Conservation (phyloP, 2,329 filamentous ascomycete species). For the Botryotinia globosa region DNA sequence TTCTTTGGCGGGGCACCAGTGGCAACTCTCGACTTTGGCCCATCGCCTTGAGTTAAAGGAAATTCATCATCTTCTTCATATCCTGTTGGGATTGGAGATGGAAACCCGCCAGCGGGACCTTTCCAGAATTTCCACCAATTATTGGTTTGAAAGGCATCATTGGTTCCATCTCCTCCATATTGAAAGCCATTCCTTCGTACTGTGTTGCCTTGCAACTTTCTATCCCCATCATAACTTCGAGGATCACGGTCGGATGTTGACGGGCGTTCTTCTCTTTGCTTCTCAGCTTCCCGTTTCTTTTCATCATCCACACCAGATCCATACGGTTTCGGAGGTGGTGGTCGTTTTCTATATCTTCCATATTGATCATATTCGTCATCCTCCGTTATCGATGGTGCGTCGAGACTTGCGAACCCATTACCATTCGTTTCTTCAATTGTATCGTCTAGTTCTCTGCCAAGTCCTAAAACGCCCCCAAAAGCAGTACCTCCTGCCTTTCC, state of each 20-base stretch:
- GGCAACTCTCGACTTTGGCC: conserved; percentile 10
- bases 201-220: conserved; percentile 31
- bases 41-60: conserved; percentile 43
- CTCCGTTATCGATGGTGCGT: conserved; percentile 26
- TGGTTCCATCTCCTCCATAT: conserved; percentile 28
- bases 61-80: conserved; percentile 42
- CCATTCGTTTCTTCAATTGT: conserved; percentile 53
- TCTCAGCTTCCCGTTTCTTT: conserved; percentile 19
- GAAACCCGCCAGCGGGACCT: conserved; percentile 57
- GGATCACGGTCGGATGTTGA: conserved; percentile 11
- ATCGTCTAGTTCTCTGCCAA: conserved; percentile 50
- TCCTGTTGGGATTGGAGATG: conserved; percentile 59
- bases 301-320: conserved; percentile 29
- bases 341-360: conserved; percentile 31
- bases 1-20: conserved; percentile 42
- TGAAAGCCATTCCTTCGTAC: conserved; percentile 25
- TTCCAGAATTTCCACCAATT: conserved; percentile 66
- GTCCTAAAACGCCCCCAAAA: conserved; percentile 45
- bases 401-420: conserved; percentile 41
- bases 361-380: conserved; percentile 35
- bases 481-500: conserved; percentile 45
- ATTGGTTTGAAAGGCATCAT: conserved; percentile 21
- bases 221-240: not conserved
- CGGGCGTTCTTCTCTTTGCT: conserved; percentile 17
- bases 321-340: conserved; percentile 22